Conservation (phyloP, 768 basidiomycete species). For the Boletellus ananas region DNA sequence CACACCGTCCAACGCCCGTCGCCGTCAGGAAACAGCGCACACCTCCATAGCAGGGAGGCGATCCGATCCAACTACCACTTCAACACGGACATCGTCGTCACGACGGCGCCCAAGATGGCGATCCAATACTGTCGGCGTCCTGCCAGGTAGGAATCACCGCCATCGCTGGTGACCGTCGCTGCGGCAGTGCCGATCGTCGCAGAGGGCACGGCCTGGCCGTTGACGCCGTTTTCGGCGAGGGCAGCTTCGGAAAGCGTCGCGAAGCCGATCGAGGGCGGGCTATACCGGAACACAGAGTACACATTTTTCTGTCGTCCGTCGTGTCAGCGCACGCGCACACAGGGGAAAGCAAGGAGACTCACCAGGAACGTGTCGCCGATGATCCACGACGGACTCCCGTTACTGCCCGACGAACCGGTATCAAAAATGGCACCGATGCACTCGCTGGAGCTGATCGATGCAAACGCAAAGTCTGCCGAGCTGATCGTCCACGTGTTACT, state of each 20-base stretch:
- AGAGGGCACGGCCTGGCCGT: constrained; percentile 39
- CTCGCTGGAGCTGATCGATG: constrained; percentile 33
- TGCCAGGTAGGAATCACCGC: background rate
- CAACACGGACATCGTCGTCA: background rate
- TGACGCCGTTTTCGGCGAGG: constrained; percentile 26
- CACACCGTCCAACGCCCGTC: too few relatives aligned
- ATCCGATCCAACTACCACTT: too few relatives aligned
- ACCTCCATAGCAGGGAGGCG: background rate
- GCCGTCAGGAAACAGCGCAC: too few relatives aligned
- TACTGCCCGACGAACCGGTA: constrained; percentile 27
- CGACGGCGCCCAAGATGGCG: background rate
- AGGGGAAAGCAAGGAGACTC: constrained; percentile 1
- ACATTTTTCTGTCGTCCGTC: constrained; percentile 43
- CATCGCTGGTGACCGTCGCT: constrained; percentile 39
- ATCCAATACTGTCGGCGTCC: background rate
- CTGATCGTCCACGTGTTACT: constrained; percentile 45
- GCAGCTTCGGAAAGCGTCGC: constrained; percentile 39
- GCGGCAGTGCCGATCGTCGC: constrained; percentile 54
- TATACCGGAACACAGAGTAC: constrained; percentile 51
- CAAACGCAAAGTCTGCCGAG: constrained; percentile 45
- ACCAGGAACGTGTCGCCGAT: constrained; percentile 50
- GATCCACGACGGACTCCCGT: constrained; percentile 43
- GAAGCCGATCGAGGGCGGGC: constrained; percentile 49
- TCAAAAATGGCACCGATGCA: constrained; percentile 57
- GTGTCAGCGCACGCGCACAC: background rate